Evolutionary conservation across 148 eudicot genomes (phyloP).

Genomic region (Simmondsia chinensis): DNA sequence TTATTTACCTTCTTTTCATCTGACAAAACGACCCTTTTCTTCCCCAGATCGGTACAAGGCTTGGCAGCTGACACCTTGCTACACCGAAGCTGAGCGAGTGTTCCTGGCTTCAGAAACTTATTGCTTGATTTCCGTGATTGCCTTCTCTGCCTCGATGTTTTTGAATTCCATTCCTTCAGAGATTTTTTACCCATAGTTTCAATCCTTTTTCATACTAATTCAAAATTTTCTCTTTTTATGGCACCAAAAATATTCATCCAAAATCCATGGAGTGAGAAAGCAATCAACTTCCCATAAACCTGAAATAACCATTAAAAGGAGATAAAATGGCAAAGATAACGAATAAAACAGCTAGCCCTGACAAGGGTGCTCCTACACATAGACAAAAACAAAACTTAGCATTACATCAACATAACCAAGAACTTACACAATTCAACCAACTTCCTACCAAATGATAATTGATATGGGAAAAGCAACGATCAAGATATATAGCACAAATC

Average conservation of each 20-base stretch:
- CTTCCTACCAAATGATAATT: too few relatives aligned
- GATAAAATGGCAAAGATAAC: background rate
- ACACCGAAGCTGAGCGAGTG: conserved; percentile 72
- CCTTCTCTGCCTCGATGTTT: conserved; percentile 49
- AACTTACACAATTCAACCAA: too few relatives aligned
- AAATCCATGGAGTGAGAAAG: background rate
- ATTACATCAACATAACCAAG: too few relatives aligned
- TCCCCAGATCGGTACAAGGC: conserved; percentile 71
- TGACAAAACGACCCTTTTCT: conserved; percentile 65
- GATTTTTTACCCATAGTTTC: conserved; percentile 89
- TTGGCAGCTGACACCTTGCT: conserved; percentile 46
- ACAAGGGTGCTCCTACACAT: too few relatives aligned
- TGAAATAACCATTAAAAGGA: conserved; percentile 5
- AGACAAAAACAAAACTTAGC: too few relatives aligned
- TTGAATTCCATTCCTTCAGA: conserved; percentile 42
- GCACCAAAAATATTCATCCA: background rate
- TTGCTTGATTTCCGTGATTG: conserved; percentile 29
- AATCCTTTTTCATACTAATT: conserved; percentile 2
- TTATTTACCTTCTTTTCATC: conserved; percentile 24
- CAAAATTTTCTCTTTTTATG: conserved; percentile 2
- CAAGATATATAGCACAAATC: too few relatives aligned
- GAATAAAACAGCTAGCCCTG: background rate
- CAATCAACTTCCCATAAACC: conserved; percentile 9
- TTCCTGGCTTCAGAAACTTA: conserved; percentile 85
- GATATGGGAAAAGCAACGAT: too few relatives aligned